A percentile compares a stretch with the other conserved stretches of the same genome.
These are phyloP conservation scores for Aspergillus ochraceoroseus DNA, from an alignment of 2,329 filamentous ascomycete genomes.

Conservation along the genomic window DNA sequence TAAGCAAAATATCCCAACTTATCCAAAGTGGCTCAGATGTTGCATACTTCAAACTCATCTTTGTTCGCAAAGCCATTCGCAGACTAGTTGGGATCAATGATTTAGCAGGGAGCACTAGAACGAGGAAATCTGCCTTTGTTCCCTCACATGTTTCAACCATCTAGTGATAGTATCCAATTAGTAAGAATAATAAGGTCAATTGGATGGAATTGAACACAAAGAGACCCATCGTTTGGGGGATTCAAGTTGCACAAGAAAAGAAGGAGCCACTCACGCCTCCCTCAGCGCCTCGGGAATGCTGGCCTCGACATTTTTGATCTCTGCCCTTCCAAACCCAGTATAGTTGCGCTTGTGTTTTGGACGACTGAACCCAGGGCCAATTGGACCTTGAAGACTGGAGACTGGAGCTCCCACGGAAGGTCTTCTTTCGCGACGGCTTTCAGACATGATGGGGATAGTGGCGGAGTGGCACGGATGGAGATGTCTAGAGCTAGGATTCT, in stretches of 20 bases:
- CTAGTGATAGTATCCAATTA: constrained; percentile 33
- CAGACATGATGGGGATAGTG: constrained; percentile 22
- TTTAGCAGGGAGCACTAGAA: constrained; percentile 7
- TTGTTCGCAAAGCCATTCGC: constrained; percentile 67
- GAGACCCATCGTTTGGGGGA: too few species aligned
- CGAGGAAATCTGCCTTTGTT: background rate
- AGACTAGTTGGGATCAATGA: constrained; percentile 41
- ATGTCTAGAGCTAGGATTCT: too few species aligned
- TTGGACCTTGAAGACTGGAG: constrained; percentile 76
- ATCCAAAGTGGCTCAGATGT: background rate
- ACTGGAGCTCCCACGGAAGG: constrained; percentile 79
- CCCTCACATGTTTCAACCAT: constrained; percentile 57
- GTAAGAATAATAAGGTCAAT: constrained; percentile 13
- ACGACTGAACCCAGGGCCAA: constrained; percentile 78
- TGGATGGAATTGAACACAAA: background rate
- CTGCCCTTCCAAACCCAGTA: constrained; percentile 81
- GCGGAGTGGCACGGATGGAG: background rate
- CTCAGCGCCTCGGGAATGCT: constrained; percentile 83
- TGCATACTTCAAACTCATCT: constrained; percentile 66
- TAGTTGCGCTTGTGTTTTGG: constrained; percentile 98
- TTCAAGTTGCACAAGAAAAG: background rate
- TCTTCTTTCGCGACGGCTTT: constrained; percentile 61
- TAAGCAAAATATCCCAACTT: constrained; percentile 2
- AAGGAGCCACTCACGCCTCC: constrained; percentile 61
- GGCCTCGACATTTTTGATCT: constrained; percentile 93